Evolutionary conservation across 1,284 basidiomycete species (phyloP).

Genomic region (Ceratorhiza oryzae-sativae): DNA sequence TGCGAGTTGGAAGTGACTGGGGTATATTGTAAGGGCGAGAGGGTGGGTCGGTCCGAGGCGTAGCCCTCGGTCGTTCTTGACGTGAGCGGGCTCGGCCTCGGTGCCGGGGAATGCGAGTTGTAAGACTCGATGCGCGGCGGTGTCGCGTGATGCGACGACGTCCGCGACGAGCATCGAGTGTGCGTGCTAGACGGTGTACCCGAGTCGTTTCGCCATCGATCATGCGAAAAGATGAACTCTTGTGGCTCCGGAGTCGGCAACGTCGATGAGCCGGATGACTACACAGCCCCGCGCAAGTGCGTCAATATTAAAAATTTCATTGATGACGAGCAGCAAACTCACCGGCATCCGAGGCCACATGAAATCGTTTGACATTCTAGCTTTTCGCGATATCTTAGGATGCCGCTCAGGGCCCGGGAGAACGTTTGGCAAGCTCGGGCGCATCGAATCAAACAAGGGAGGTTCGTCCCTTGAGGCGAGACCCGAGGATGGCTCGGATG

Average conservation of each 20-base stretch:
- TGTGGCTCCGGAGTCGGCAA: not conserved
- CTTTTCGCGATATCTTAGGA: not conserved
- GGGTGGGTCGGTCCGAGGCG: not conserved
- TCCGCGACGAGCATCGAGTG: not conserved
- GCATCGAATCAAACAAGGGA: conserved; percentile 3
- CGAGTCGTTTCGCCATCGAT: conserved; percentile 7
- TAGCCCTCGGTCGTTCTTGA: not conserved
- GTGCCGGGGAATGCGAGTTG: not conserved
- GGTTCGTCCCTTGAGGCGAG: conserved; percentile 29
- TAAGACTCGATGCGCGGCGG: conserved; percentile 19
- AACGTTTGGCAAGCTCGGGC: not conserved
- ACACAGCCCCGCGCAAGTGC: not conserved
- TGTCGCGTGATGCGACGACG: conserved; percentile 2
- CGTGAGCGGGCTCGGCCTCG: not conserved
- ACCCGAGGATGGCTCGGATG: not conserved
- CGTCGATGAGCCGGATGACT: conserved; percentile 14
- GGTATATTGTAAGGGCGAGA: conserved; percentile 2
- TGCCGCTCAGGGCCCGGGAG: conserved; percentile 3
- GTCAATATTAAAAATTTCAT: not conserved
- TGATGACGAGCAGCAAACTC: not conserved
- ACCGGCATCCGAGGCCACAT: conserved; percentile 30
- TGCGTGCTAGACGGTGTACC: not conserved
- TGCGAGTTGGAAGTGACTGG: not conserved
- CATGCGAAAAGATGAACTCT: not conserved
- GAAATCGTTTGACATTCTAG: not conserved